phyloP scores from a whole-genome alignment of 148 eudicot genomes.

The Salicornia ramosissima region DNA sequence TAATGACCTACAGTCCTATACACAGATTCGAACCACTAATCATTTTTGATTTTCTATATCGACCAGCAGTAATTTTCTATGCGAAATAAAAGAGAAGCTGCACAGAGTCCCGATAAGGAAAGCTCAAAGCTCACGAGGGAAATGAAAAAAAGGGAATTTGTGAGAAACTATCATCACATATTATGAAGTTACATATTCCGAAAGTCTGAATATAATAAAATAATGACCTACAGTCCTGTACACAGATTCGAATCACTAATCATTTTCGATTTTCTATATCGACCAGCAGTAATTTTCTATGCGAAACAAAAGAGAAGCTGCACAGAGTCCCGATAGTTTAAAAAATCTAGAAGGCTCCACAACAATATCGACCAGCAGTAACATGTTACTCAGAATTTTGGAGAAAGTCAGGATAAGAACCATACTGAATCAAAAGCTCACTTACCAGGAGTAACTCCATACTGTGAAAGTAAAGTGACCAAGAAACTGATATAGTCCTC shows the following conservation, averaged over 20 bases:
- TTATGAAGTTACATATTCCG: neutral
- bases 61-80: too few species aligned
- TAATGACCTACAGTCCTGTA: too few species aligned
- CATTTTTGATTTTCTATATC: neutral
- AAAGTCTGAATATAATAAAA: neutral
- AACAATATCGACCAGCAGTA: neutral
- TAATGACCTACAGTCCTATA: too few species aligned
- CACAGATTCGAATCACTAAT: neutral
- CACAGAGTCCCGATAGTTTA: too few species aligned
- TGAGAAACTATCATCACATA: neutral
- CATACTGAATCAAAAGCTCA: neutral
- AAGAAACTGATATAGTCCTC: constrained; percentile 77
- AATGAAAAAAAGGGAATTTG: neutral
- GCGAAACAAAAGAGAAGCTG: neutral
- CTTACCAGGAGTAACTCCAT: constrained; percentile 58
- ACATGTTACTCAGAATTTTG: neutral
- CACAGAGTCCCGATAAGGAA: too few species aligned
- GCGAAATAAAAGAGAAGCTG: too few species aligned
- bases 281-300: neutral
- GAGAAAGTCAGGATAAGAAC: neutral
- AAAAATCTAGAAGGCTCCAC: too few species aligned
- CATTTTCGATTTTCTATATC: neutral
- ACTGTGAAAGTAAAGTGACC: constrained; percentile 68
- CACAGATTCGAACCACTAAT: neutral
- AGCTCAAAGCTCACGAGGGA: neutral